Conservation (phyloP, 2,329 filamentous ascomycete genomes). For the Metarhizium guizhouense region DNA sequence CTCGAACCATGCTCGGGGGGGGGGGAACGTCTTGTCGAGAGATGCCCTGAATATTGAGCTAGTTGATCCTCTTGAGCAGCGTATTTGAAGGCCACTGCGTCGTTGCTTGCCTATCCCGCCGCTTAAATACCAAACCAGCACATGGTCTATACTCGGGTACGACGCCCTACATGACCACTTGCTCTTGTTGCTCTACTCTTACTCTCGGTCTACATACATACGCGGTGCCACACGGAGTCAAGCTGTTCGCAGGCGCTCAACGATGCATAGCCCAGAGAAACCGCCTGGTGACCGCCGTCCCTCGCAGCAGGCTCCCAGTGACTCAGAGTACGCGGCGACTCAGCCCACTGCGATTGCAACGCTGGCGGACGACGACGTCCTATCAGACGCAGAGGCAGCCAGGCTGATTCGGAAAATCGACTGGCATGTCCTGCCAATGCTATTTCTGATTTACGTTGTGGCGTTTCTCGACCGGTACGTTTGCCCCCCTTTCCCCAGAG, state of each 20-base stretch:
- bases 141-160: too few relatives aligned
- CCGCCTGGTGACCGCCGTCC: not conserved
- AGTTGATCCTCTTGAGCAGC: not conserved
- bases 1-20: not conserved
- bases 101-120: not conserved
- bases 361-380: not conserved
- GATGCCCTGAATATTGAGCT: not conserved
- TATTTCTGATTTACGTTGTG: constrained; percentile 7
- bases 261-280: not conserved
- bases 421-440: constrained; percentile 3
- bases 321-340: not conserved
- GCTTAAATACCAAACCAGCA: too few relatives aligned
- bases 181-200: not conserved
- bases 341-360: not conserved
- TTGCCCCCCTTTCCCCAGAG: not conserved
- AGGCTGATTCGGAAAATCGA: constrained; percentile 2
- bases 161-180: too few relatives aligned
- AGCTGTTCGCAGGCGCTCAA: not conserved
- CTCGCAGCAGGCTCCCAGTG: not conserved
- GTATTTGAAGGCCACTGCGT: not conserved
- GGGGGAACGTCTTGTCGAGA: not conserved
- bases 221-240: not conserved
- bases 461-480: constrained; percentile 4
- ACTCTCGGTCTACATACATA: not conserved
- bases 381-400: constrained; percentile 1